Evolutionary conservation across 1,284 basidiomycete genomes (phyloP).

Genomic region (Puccinia triticina): DNA sequence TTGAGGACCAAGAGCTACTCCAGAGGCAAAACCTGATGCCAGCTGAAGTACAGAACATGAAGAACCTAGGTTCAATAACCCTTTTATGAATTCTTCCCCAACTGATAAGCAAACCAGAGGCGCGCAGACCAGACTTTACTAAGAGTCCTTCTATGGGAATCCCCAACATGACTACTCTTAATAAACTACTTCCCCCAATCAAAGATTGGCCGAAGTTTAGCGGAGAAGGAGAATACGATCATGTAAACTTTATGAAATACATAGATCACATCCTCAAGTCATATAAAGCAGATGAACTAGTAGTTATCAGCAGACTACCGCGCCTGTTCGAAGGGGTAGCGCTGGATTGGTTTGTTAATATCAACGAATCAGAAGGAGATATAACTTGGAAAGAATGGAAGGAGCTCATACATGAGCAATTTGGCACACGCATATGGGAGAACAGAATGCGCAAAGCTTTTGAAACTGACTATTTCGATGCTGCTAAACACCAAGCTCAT

Average conservation of each 20-base stretch:
- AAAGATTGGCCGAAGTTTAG: not conserved
- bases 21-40: too few species aligned
- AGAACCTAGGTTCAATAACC: too few species aligned
- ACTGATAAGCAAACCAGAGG: too few species aligned
- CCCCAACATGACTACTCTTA: not conserved
- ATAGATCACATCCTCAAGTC: too few species aligned
- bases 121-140: not conserved
- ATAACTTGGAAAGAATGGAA: not conserved
- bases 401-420: not conserved
- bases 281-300: not conserved
- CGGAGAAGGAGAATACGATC: too few species aligned
- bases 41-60: too few species aligned
- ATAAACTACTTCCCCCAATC: slow-evolving; percentile 13
- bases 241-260: too few species aligned
- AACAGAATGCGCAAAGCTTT: not conserved
- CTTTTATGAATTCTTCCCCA: too few species aligned
- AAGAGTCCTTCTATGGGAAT: not conserved
- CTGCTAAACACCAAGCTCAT: not conserved
- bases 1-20: too few species aligned
- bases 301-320: not conserved
- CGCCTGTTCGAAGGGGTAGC: slow-evolving; percentile 6
- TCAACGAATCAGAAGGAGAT: not conserved
- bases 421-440: slow-evolving; percentile 3
- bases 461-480: slow-evolving; percentile 14
- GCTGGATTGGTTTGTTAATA: slow-evolving; percentile 3